These are phyloP conservation scores for Blastobotrys peoriensis DNA, from an alignment of 805 yeast genomes.

Conservation along the genomic window DNA sequence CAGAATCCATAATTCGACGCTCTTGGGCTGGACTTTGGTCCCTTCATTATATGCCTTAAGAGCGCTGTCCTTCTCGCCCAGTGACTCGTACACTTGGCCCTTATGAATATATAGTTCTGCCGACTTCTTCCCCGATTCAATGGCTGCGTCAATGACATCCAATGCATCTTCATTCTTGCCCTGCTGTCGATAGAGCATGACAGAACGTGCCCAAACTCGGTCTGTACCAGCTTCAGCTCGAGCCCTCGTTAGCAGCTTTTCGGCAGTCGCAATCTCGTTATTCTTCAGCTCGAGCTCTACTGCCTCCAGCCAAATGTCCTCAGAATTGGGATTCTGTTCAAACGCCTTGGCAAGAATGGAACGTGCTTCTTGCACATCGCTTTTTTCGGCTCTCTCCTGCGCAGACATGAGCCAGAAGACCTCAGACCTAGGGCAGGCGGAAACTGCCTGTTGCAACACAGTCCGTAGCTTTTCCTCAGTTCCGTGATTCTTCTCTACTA, in stretches of 20 bases:
- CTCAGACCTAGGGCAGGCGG: slow-evolving; percentile 43
- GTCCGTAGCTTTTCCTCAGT: slow-evolving; percentile 31
- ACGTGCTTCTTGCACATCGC: slow-evolving; percentile 48
- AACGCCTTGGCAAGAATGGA: slow-evolving; percentile 46
- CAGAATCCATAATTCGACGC: slow-evolving; percentile 48
- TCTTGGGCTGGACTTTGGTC: slow-evolving; percentile 40
- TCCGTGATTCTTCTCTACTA: slow-evolving; percentile 27
- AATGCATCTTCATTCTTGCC: slow-evolving; percentile 35
- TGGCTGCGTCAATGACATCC: slow-evolving; percentile 29
- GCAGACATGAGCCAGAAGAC: slow-evolving; percentile 64
- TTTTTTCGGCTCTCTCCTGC: slow-evolving; percentile 54
- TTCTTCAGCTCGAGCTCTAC: slow-evolving; percentile 53
- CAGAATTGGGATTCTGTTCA: slow-evolving; percentile 38
- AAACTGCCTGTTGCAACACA: slow-evolving; percentile 50
- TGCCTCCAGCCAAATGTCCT: slow-evolving; percentile 66
- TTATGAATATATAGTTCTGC: slow-evolving; percentile 55
- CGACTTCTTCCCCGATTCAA: slow-evolving; percentile 40
- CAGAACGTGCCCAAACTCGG: slow-evolving; percentile 57
- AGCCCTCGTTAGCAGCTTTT: slow-evolving; percentile 37
- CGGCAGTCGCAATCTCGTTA: slow-evolving; percentile 33
- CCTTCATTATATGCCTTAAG: slow-evolving; percentile 46
- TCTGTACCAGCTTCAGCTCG: slow-evolving; percentile 36
- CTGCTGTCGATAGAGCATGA: slow-evolving; percentile 43
- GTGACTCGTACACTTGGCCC: slow-evolving; percentile 45
- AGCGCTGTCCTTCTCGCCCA: slow-evolving; percentile 35